Percentiles rank a stretch among this genome's conserved stretches.
Evolutionary conservation across 2,329 filamentous ascomycete genomes (phyloP).

Genomic region (Aspergillus brunneoviolaceus): DNA sequence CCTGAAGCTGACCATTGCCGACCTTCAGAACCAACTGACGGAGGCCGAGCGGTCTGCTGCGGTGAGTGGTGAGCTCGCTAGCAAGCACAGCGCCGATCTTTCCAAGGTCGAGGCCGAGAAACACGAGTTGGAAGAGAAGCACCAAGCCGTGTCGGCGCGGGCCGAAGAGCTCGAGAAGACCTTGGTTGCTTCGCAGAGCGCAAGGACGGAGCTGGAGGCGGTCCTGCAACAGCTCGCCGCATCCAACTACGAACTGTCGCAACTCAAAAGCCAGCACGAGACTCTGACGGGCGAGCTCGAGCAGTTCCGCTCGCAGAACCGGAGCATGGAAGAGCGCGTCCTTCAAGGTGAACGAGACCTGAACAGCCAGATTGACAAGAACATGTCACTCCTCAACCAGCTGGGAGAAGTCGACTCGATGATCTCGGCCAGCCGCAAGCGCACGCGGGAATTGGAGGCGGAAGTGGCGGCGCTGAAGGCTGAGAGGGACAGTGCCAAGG

Average conservation of each 20-base stretch:
- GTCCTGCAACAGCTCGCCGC: conserved; percentile 54
- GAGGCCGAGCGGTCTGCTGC: conserved; percentile 49
- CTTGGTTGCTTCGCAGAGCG: conserved; percentile 73
- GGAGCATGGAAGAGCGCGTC: conserved; percentile 35
- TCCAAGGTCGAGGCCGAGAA: conserved; percentile 45
- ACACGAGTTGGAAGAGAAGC: conserved; percentile 46
- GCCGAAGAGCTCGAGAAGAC: conserved; percentile 83
- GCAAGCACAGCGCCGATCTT: conserved; percentile 47
- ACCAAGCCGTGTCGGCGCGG: conserved; percentile 45
- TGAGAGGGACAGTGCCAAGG: conserved; percentile 30
- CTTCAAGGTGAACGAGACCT: conserved; percentile 36
- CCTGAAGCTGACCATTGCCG: conserved; percentile 44
- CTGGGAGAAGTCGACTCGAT: conserved; percentile 40
- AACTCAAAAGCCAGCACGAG: conserved; percentile 33
- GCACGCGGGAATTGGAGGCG: conserved; percentile 41
- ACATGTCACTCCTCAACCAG: conserved; percentile 41
- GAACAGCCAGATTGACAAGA: conserved; percentile 43
- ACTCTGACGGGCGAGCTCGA: conserved; percentile 34
- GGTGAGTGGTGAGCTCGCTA: conserved; percentile 45
- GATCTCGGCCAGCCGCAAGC: conserved; percentile 37
- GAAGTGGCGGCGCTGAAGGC: conserved; percentile 39
- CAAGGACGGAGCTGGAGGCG: conserved; percentile 65
- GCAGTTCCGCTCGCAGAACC: conserved; percentile 29
- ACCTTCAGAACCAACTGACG: conserved; percentile 65
- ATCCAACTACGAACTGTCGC: conserved; percentile 34